Base-by-base conservation (phyloP, 176 grass and related monocot species). In the Avena sativa region DNA sequence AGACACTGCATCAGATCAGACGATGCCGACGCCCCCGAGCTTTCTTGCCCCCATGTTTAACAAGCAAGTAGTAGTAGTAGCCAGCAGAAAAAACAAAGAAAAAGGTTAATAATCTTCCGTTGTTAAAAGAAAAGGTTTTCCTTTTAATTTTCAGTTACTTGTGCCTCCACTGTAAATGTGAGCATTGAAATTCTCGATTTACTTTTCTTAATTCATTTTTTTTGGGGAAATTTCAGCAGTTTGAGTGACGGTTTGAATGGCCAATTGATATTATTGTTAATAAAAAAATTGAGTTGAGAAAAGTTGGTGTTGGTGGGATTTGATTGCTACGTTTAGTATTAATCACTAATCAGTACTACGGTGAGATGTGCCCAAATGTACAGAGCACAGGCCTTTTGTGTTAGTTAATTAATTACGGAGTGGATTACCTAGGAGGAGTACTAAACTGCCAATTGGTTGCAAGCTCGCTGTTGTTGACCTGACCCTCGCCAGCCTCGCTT, bases 21-120 rank as follows among this genome's bases (percentile, higher is more conserved):
- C 20, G 72, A 80, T 16, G 12, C 71, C 52, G 77, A 79, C 75
- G 28, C 80, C 30, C 84, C 70, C 74, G 16, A 72, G 64, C 87
- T 90, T 90, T 90, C 72, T 78, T 80, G n/a, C 81, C 28, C 28
- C 28, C 80, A 76, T 80, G 57, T 30, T 70, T 71, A 82, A 61
- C 59, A 21, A 59, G 28, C n/a, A n/a, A 59, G 28, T 57, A 30
- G 28, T 30, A 34, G 32, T 4, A 34, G 32, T 34, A 53, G 30
- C 26, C 60, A 79, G 43, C 26, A 83, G 19, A 38, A 60, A 21
- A 10, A 21, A 21, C 6, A 43, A 43, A 6, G 4, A 17, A 57
- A 57, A 58, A 48, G 46, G 1, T 48, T 11, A 51, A 15, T 20
- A 40, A 69, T 69, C 2, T 10, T 34, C 65, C 10, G 62, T 59